Evolutionary conservation across 176 grass and related monocot genomes (phyloP), one percentile per base, ranked within the genome.

Genomic region (Secale cereale): DNA sequence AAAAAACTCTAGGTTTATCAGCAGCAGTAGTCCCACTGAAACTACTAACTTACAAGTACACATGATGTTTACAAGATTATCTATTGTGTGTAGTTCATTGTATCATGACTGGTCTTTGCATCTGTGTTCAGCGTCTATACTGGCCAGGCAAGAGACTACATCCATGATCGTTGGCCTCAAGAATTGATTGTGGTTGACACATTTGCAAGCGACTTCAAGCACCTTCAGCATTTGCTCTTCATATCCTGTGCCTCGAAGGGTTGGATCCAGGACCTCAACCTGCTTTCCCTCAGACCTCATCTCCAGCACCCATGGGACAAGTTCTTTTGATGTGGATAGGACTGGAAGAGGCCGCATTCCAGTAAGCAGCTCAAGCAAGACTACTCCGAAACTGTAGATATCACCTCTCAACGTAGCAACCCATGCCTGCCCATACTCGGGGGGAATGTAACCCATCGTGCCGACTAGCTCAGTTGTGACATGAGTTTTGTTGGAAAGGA

Each of bases 361-460:
- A 4, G 92, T 94, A 23, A 94, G 66, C 50, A 91, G 70, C 72
- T 94, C 92, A 15, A 94, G 89, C 26, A 94, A 35, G 54, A 94
- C 92, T 54, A 94, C 89, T 27, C 89, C 92, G 0, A 94, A 91
- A 79, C 92, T 94, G 80, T 94, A 94, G 30, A 94, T 75, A 57
- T 94, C 92, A 3, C 94, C 94, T 83, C 85, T 91, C 63, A 90
- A 27, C 0, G 91, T 97, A 11, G 94, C 94, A 13, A 94, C 72
- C 70, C 87, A 97, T 26, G 81, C 85, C 61, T 94, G 91, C 3
- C 79, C 85, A 62, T 97, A 97, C 70, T 94, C 94, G 1, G 94
- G 94, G 1, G 92, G 94, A 39, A 97, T 97, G 83, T 97, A 97
- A n/a, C 94, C 94, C 6, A 93, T 70, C 56, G 91, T 93, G 5